A percentile compares a stretch with the other conserved stretches of the same genome.
phyloP scores from a whole-genome alignment of 1,139 yeast genomes.

The Sugiyamaella novakii region DNA sequence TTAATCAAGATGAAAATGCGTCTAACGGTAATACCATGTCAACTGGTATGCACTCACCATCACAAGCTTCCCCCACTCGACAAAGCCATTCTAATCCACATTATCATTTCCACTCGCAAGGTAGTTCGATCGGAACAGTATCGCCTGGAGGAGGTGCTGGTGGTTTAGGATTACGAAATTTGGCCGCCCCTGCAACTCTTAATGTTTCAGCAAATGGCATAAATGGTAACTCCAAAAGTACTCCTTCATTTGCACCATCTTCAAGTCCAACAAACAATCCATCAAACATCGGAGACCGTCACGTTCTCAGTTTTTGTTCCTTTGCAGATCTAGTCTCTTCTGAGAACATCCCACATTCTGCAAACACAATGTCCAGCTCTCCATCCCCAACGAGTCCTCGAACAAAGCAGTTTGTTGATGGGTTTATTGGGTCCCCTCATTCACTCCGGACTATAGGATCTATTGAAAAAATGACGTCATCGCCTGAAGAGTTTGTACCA shows the following conservation, averaged over 20 bases:
- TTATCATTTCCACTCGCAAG: constrained; percentile 3
- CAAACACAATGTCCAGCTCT: constrained; percentile 3
- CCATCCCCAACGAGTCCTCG: constrained; percentile 16
- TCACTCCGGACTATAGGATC: constrained; percentile 12
- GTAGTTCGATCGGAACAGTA: neutral
- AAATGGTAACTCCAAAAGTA: neutral
- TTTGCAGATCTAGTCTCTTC: constrained; percentile 66
- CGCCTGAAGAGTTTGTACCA: constrained; percentile 10
- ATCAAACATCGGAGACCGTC: constrained; percentile 31
- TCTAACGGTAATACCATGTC: neutral
- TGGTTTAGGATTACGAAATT: constrained; percentile 11
- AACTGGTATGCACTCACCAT: constrained; percentile 5
- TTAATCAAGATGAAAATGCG: constrained; percentile 9
- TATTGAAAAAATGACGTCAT: neutral
- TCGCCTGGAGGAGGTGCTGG: neutral
- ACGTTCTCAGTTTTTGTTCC: constrained; percentile 69
- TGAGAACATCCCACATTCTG: constrained; percentile 14
- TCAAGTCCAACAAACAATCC: constrained; percentile 3
- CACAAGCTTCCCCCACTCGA: constrained; percentile 14
- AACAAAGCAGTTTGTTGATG: constrained; percentile 10
- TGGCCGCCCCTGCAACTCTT: constrained; percentile 5
- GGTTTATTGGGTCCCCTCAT: constrained; percentile 4
- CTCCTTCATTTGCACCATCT: neutral
- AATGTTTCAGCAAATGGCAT: neutral
- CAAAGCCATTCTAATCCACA: neutral